Base-by-base conservation (phyloP, 768 basidiomycete genomes). In the Lactarius tabidus region DNA sequence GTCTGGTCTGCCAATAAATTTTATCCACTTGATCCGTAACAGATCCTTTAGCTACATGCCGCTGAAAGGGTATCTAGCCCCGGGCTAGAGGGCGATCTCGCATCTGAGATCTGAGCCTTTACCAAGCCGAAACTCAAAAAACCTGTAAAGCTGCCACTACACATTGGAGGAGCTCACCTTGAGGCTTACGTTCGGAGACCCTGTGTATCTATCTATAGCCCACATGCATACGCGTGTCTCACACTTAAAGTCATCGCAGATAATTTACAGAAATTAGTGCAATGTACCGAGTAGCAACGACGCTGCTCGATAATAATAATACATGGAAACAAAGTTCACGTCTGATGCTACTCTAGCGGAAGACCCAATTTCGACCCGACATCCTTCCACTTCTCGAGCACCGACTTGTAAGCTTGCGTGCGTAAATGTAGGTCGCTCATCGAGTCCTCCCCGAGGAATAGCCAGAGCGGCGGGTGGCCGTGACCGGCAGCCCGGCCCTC, bases 381-480 rank as follows among this genome's bases (percentile, higher is more conserved):
- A n/a, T 59, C 63, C 28, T 59, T 55, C 63, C 51, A 64, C 33
- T 41, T 41, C 26, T 64, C 63, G 56, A 63, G 12, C 6, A 51
- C 23, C 14, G 57, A 48, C 48, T 39, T 33, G 35, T 43, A 20
- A 20, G n/a, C 29, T 17, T 53, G 31, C 17, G 15, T 17, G 9
- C 57, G 48, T 15, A 51, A 45, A 10, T 71, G 57, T 26, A 75
- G 64, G 57, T 72, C 69, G 8, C 48, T 60, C 60, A 72, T 67
- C 2, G 70, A 69, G 43, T 74, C 73, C 38, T 69, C 59, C n/a
- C 75, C 74, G 33, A 75, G 67, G 59, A 73, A 68, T 20, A 75
- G 63, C 59, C 66, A 69, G 57, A 70, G n/a, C 12, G 74, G 71
- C 52, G 63, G 63, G 56, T 23, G 43, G 33, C 51, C 41, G 51